Conservation (phyloP, 305 asterid species). For the Fraxinus sp. region DNA sequence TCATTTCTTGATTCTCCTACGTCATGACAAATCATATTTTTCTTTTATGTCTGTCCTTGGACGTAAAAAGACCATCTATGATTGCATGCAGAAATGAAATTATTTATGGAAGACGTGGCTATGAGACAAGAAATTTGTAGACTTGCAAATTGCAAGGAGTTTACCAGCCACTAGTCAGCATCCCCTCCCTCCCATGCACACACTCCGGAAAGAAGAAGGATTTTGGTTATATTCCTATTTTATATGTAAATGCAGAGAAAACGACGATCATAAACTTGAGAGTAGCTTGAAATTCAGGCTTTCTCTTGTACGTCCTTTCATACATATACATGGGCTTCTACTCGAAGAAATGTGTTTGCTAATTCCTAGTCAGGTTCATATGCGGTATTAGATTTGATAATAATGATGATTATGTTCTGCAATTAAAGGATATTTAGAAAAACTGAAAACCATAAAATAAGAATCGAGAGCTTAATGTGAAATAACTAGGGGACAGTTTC, state of each 20-base stretch:
- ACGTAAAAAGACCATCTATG: background rate
- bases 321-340: background rate
- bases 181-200: background rate
- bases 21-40: background rate
- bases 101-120: background rate
- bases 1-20: slow-evolving; percentile 3
- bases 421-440: background rate
- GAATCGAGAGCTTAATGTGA: background rate
- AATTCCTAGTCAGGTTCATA: background rate
- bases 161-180: background rate
- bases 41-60: background rate
- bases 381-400: background rate
- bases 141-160: slow-evolving; percentile 1
- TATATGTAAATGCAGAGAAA: background rate
- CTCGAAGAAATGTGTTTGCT: background rate
- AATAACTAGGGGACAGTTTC: background rate
- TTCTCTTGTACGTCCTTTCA: background rate
- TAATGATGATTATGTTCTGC: background rate
- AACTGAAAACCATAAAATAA: background rate
- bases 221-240: background rate
- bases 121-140: background rate
- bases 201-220: background rate
- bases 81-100: background rate
- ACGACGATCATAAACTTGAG: background rate
- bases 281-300: background rate